Evolutionary conservation across 441 rosid species (phyloP), one percentile per base, ranked within the genome.

Genomic region (Aleurites moluccanus): DNA sequence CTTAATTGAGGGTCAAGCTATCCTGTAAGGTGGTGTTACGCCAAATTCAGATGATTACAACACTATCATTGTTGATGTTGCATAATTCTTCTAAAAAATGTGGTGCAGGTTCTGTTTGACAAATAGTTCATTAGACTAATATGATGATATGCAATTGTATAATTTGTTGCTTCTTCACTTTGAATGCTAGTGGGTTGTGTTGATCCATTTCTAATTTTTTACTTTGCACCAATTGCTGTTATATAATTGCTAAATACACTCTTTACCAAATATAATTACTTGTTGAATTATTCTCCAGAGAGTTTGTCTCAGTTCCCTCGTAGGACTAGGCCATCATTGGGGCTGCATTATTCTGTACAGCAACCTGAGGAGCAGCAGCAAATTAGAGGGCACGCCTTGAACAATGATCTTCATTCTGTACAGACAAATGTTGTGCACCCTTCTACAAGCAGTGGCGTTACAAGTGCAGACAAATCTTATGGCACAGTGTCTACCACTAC

Each of bases 231-330:
- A 10, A 9, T 35, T 64, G 47, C 18, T 38, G 15, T 40, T 33
- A 2, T 10, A 21, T 35, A 6, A 38, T 64, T 38, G 15, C 27
- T 35, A 35, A 35, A 10, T 64, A n/a, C 30, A 9, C 28, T 35
- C 33, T 63, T 38, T 10, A n/a, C 49, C 25, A 25, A 21, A 42
- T 65, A 63, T 33, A 30, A 13, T 61, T 35, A 21, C 18, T 2
- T 42, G 23, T 65, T 65, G 27, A n/a, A 21, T 23, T 42, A 33
- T 64, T 40, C 50, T 65, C 20, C 70, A 92, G 99, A 91, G 85
- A 91, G 98, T 85, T 88, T 94, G 87, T 88, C 91, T 55, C 90
- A 92, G 89, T 91, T 88, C 70, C 94, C 99, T 53, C 88, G 91
- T 61, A 83, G 94, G 80, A 74, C 88, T 63, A 79, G 84, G 64